Percentiles rank a stretch among this genome's conserved stretches.
phyloP scores from a whole-genome alignment of 371 early-diverging fungal species.

The Mucor lusitanicus region DNA sequence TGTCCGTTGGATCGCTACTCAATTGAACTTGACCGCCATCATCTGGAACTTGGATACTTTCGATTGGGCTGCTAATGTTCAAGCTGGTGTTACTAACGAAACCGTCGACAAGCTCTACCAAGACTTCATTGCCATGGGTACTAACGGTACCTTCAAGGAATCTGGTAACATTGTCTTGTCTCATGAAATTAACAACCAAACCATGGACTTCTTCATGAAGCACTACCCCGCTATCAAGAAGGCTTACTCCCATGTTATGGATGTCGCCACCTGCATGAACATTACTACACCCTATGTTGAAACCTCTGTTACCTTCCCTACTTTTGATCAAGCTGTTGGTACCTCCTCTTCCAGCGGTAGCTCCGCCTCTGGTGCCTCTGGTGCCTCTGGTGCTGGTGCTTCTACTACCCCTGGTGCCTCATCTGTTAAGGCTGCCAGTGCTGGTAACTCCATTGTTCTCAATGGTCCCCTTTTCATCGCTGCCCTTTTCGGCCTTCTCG shows the following conservation, averaged over 20 bases:
- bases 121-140: conserved; percentile 42
- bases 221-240: conserved; percentile 42
- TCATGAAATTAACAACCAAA: conserved; percentile 49
- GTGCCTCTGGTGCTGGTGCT: conserved; percentile 15
- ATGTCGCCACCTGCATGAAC: conserved; percentile 51
- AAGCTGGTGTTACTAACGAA: conserved; percentile 23
- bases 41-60: conserved; percentile 47
- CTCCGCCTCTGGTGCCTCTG: conserved; percentile 13
- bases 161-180: conserved; percentile 44
- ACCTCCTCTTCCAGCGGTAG: conserved; percentile 11
- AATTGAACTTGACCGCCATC: conserved; percentile 42
- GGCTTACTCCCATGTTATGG: conserved; percentile 40
- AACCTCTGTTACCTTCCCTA: conserved; percentile 32
- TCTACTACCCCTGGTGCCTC: conserved; percentile 14
- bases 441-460: not conserved
- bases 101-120: conserved; percentile 30
- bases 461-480: conserved; percentile 29
- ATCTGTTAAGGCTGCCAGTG: not conserved
- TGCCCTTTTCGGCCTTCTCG: conserved; percentile 25
- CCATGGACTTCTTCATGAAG: conserved; percentile 43
- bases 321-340: conserved; percentile 22
- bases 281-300: conserved; percentile 48
- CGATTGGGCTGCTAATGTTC: conserved; percentile 41
- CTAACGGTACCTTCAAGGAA: conserved; percentile 36
- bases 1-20: conserved; percentile 52